A percentile compares a stretch with the other conserved stretches of the same genome.
Conservation (phyloP, 306 rosid genomes). For the Inga oerstediana region DNA sequence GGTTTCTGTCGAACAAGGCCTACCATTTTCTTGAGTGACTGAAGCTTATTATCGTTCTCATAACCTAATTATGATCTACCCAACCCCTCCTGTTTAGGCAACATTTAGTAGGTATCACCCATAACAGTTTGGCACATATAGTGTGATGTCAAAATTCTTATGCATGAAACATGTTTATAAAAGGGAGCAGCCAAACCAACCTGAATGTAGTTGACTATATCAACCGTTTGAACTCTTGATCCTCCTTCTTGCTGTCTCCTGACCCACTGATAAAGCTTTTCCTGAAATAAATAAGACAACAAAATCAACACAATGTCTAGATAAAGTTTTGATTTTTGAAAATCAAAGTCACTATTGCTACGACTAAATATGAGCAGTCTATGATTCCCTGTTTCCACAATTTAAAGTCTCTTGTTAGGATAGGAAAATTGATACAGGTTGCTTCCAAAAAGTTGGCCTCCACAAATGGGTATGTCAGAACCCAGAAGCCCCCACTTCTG, state of each 20-base stretch:
- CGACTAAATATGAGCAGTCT: background rate
- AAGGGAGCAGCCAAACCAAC: slow-evolving; percentile 35
- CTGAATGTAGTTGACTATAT: slow-evolving; percentile 74
- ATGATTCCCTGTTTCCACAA: background rate
- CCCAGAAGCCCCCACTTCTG: background rate
- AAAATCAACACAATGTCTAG: slow-evolving; percentile 10
- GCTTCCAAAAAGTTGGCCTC: background rate
- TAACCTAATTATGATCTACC: no score
- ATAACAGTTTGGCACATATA: background rate
- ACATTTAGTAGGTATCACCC: background rate
- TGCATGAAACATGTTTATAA: background rate
- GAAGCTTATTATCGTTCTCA: no score
- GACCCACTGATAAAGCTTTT: slow-evolving; percentile 83
- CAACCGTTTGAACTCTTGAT: slow-evolving; percentile 67
- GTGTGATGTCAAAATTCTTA: background rate
- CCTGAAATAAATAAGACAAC: slow-evolving; percentile 51
- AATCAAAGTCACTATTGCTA: background rate
- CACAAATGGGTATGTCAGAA: background rate
- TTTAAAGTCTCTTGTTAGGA: no score
- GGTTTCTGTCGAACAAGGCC: no score
- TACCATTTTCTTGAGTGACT: no score
- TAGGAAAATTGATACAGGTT: background rate
- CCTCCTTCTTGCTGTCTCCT: slow-evolving; percentile 82
- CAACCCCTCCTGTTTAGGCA: background rate
- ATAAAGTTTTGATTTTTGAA: background rate